phyloP scores from a whole-genome alignment of 2,329 filamentous ascomycete species.

The Diaporthe sp. region DNA sequence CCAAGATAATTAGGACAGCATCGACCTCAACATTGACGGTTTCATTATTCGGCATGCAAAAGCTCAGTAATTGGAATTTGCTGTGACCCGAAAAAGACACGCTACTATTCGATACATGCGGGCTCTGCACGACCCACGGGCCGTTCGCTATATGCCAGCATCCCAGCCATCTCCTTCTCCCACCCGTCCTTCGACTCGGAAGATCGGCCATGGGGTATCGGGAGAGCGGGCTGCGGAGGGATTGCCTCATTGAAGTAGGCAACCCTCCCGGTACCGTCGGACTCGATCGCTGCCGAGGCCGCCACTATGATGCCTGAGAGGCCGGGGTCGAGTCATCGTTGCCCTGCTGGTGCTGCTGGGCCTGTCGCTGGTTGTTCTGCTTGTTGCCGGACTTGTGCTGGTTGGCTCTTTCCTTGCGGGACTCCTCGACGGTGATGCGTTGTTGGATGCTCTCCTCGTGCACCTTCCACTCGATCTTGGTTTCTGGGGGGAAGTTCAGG shows the following conservation, averaged over 20 bases:
- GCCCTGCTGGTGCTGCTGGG: constrained; percentile 39
- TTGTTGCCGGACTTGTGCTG: constrained; percentile 58
- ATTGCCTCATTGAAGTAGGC: not conserved
- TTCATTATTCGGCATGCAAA: constrained; percentile 22
- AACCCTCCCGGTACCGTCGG: not conserved
- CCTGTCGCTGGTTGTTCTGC: constrained; percentile 50
- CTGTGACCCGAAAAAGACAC: constrained; percentile 30
- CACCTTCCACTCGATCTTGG: constrained; percentile 93
- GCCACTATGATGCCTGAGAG: constrained; percentile 38
- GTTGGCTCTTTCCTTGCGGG: constrained; percentile 84
- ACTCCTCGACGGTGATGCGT: constrained; percentile 89
- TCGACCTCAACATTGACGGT: constrained; percentile 1
- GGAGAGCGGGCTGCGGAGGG: not conserved
- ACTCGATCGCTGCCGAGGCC: not conserved
- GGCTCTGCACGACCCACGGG: constrained; percentile 23
- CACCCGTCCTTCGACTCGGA: not conserved
- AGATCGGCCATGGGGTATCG: not conserved
- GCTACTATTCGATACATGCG: constrained; percentile 34
- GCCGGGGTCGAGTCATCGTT: constrained; percentile 30
- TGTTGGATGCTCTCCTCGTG: constrained; percentile 97
- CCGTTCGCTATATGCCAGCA: constrained; percentile 28
- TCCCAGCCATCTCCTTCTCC: not conserved
- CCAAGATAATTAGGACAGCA: not conserved
- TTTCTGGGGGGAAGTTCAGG: constrained; percentile 87
- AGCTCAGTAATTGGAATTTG: constrained; percentile 28